These are phyloP conservation scores for Neobulgaria alba DNA, from an alignment of 2,329 filamentous ascomycete genomes.

Conservation along the genomic window DNA sequence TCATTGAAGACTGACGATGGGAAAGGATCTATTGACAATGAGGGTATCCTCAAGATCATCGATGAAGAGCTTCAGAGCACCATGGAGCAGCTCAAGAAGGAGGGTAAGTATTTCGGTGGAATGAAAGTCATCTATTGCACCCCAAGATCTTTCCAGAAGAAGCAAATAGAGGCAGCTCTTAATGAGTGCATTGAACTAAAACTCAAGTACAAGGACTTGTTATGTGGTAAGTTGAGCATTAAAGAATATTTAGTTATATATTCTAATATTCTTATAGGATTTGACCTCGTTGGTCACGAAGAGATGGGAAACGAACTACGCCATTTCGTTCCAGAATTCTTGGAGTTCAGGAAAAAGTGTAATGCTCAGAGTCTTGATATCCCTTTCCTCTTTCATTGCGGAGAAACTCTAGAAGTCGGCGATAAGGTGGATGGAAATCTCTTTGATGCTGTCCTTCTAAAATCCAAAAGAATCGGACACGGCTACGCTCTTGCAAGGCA, in stretches of 20 bases:
- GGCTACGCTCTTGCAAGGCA: constrained; percentile 63
- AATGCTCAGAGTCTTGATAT: constrained; percentile 42
- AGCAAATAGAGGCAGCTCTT: constrained; percentile 43
- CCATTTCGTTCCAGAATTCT: constrained; percentile 45
- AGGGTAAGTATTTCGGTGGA: constrained; percentile 45
- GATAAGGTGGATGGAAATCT: constrained; percentile 59
- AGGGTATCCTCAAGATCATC: constrained; percentile 52
- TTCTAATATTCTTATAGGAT: constrained; percentile 37
- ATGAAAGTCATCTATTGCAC: constrained; percentile 67
- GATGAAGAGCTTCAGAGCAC: constrained; percentile 45
- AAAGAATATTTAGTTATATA: not conserved
- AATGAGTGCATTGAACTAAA: constrained; percentile 56
- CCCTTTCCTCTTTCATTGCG: constrained; percentile 69
- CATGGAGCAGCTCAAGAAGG: constrained; percentile 30
- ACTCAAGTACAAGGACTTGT: constrained; percentile 44
- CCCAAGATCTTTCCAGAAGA: constrained; percentile 47
- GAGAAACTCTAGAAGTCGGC: constrained; percentile 62
- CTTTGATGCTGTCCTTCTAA: constrained; percentile 56
- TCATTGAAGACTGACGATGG: constrained; percentile 53
- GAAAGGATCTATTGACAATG: constrained; percentile 41
- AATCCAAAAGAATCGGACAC: constrained; percentile 63
- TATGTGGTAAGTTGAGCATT: constrained; percentile 47
- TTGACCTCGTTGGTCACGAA: constrained; percentile 60
- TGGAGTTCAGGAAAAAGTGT: constrained; percentile 48
- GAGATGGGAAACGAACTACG: constrained; percentile 54